These are phyloP conservation scores for Marchantia polymorpha DNA, from an alignment of 225 moss, liverwort and hornwort genomes.

Conservation along the genomic window DNA sequence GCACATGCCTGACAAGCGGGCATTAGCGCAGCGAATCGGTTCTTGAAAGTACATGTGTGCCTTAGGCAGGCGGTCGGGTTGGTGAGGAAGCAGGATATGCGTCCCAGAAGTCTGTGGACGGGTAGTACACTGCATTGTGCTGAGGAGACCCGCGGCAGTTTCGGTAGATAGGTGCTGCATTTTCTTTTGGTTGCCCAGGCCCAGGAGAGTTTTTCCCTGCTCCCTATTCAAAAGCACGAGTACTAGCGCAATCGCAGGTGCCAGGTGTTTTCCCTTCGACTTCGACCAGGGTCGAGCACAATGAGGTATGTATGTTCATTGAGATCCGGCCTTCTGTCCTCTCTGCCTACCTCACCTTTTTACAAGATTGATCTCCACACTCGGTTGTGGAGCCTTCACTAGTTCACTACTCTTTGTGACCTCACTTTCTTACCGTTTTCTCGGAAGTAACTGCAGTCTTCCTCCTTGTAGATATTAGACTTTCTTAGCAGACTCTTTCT, in stretches of 20 bases:
- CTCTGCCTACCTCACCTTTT: not conserved
- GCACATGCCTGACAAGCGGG: not conserved
- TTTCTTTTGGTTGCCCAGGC: not conserved
- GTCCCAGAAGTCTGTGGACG: not conserved
- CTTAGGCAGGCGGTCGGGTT: not conserved
- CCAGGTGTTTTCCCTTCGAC: not conserved
- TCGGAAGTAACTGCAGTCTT: not conserved
- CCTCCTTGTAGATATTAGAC: not conserved
- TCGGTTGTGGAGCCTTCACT: not conserved
- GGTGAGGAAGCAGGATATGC: not conserved
- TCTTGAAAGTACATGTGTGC: not conserved
- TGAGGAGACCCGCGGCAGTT: not conserved
- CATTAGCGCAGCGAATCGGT: not conserved
- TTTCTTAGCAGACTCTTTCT: not conserved
- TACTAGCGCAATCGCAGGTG: not conserved
- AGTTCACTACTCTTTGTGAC: not conserved
- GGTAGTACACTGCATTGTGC: constrained; percentile 1
- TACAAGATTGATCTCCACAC: not conserved
- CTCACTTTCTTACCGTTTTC: not conserved
- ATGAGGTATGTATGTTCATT: constrained; percentile 9
- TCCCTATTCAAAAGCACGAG: not conserved
- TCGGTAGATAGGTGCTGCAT: not conserved
- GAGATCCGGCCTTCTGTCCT: not conserved
- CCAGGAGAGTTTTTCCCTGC: not conserved
- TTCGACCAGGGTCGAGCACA: not conserved